Evolutionary conservation across 441 rosid genomes (phyloP).

Genomic region (Rhodomyrtus psidioides): DNA sequence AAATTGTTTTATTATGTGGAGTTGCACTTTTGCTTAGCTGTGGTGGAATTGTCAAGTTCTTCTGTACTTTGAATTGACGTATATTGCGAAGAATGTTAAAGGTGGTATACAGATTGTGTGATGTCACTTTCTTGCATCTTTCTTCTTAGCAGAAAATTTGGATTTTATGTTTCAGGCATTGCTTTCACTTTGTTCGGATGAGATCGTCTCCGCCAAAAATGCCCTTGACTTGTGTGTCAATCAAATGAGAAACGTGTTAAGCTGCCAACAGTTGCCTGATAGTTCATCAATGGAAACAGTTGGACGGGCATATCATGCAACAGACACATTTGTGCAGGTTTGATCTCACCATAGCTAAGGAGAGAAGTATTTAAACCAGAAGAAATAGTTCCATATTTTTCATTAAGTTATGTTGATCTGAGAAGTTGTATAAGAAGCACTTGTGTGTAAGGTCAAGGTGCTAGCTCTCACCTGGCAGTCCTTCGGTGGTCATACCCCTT

Average conservation of each 20-base stretch:
- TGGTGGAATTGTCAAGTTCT: background rate
- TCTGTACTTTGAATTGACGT: background rate
- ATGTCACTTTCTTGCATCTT: background rate
- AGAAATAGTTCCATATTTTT: background rate
- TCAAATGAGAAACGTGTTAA: slow-evolving; percentile 82
- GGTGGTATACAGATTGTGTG: background rate
- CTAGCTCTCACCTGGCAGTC: background rate
- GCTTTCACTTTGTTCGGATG: slow-evolving; percentile 92
- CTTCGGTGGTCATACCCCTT: background rate
- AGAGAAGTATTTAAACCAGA: background rate
- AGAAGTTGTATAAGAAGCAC: background rate
- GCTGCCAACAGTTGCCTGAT: slow-evolving; percentile 80
- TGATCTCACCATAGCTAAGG: background rate
- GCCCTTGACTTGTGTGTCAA: slow-evolving; percentile 77
- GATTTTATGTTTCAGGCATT: slow-evolving; percentile 54
- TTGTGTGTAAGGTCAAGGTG: background rate
- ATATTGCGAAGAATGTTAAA: background rate
- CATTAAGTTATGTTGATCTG: background rate
- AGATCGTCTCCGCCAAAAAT: slow-evolving; percentile 73
- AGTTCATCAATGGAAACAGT: slow-evolving; percentile 87
- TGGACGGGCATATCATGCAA: slow-evolving; percentile 91
- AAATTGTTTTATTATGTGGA: background rate
- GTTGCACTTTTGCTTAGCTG: background rate
- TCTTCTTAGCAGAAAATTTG: slow-evolving; percentile 1
- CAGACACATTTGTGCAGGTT: slow-evolving; percentile 96